phyloP scores from a whole-genome alignment of 2,329 filamentous ascomycete species.

The Chrysoporthe cubensis region DNA sequence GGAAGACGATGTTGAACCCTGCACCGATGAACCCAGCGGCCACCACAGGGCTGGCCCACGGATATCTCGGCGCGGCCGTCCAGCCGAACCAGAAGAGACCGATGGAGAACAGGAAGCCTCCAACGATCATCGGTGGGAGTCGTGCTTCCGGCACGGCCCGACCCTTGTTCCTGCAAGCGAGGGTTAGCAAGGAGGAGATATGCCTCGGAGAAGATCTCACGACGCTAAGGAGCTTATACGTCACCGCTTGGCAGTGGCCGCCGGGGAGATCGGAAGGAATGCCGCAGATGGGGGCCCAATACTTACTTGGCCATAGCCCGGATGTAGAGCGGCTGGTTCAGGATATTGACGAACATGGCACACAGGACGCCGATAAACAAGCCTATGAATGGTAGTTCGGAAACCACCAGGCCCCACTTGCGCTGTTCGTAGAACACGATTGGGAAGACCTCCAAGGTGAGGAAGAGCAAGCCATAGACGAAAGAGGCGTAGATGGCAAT shows the following conservation, averaged over 20 bases:
- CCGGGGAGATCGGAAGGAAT: neutral
- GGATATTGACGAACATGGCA: constrained; percentile 46
- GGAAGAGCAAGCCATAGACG: constrained; percentile 51
- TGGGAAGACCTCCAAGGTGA: constrained; percentile 51
- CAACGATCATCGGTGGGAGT: constrained; percentile 50
- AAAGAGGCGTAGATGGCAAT: constrained; percentile 51
- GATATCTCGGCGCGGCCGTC: constrained; percentile 28
- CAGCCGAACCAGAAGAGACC: constrained; percentile 44
- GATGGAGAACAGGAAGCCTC: constrained; percentile 45
- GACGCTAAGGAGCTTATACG: too few species aligned
- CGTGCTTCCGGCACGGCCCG: constrained; percentile 43
- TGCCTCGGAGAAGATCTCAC: neutral
- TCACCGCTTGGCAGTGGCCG: too few species aligned
- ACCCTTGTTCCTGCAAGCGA: constrained; percentile 36
- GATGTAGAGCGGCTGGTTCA: constrained; percentile 39
- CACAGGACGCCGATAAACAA: constrained; percentile 48
- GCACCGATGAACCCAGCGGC: constrained; percentile 45
- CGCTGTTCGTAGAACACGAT: constrained; percentile 50
- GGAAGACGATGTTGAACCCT: constrained; percentile 51
- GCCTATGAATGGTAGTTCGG: constrained; percentile 49
- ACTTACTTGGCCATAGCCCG: constrained; percentile 44
- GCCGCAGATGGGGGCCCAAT: neutral
- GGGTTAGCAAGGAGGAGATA: neutral
- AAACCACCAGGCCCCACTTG: constrained; percentile 45
- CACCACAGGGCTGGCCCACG: constrained; percentile 29